phyloP scores from a whole-genome alignment of 2,329 filamentous ascomycete species.

The Penicillium olsonii region DNA sequence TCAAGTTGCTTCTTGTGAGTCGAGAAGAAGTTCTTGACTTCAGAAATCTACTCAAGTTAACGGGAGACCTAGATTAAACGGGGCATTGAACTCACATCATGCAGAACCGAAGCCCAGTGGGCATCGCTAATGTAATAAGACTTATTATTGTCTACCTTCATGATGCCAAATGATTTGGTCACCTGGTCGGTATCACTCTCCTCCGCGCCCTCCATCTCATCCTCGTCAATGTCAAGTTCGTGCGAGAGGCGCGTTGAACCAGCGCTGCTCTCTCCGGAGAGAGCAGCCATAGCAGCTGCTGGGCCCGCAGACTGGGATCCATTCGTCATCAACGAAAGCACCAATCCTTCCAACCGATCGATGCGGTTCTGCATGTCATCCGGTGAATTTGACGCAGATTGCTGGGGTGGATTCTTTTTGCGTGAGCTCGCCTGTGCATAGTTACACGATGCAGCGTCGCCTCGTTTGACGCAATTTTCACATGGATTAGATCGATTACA shows the following conservation, averaged over 20 bases:
- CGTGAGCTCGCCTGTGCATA: conserved; percentile 71
- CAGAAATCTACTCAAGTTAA: conserved; percentile 63
- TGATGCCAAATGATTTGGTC: conserved; percentile 73
- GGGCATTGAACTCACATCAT: conserved; percentile 55
- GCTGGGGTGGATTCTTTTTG: conserved; percentile 65
- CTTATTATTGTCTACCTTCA: conserved; percentile 79
- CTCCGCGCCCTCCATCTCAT: conserved; percentile 58
- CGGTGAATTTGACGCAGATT: conserved; percentile 63
- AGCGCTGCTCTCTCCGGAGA: conserved; percentile 46
- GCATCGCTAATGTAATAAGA: conserved; percentile 80
- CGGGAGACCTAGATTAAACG: neutral
- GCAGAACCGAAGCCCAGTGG: conserved; percentile 78
- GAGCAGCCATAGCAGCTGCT: conserved; percentile 60
- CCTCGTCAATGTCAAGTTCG: conserved; percentile 51
- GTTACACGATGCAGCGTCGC: conserved; percentile 76
- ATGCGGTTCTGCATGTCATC: conserved; percentile 99
- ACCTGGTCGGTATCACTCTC: conserved; percentile 71
- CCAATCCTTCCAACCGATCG: conserved; percentile 87
- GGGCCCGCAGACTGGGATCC: conserved; percentile 65
- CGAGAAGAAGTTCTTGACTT: conserved; percentile 88
- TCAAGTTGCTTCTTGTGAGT: conserved; percentile 88
- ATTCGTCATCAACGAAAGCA: conserved; percentile 91
- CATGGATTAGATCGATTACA: conserved; percentile 90
- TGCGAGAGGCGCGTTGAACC: conserved; percentile 41
- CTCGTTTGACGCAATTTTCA: conserved; percentile 91